Conservation (phyloP, 2,329 filamentous ascomycete genomes). For the Fusarium nodosum region DNA sequence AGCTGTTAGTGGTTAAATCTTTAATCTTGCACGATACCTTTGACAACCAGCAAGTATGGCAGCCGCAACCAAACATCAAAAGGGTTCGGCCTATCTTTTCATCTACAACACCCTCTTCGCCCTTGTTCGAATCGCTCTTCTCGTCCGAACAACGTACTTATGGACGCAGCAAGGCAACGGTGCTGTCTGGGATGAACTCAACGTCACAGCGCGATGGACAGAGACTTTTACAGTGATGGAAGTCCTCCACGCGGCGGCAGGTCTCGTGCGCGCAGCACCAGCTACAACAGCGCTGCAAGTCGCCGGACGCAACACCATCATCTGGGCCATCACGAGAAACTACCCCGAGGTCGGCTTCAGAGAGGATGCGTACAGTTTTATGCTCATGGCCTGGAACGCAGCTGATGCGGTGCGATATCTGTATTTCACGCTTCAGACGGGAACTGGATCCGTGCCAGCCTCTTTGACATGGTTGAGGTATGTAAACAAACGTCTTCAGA, state of each 20-base stretch:
- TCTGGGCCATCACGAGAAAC: constrained; percentile 46
- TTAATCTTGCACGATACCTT: neutral
- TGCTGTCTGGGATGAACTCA: constrained; percentile 38
- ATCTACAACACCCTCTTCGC: constrained; percentile 35
- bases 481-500: accelerated
- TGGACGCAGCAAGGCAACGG: constrained; percentile 29
- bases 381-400: constrained; percentile 43
- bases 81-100: constrained; percentile 19
- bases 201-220: constrained; percentile 34
- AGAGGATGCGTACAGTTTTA: constrained; percentile 36
- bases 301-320: constrained; percentile 42
- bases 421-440: constrained; percentile 40
- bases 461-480: constrained; percentile 42
- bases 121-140: constrained; percentile 19
- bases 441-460: constrained; percentile 15
- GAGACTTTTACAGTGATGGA: constrained; percentile 38
- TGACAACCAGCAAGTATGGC: constrained; percentile 6
- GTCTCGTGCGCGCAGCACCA: constrained; percentile 39
- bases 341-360: constrained; percentile 34
- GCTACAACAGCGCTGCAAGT: constrained; percentile 41
- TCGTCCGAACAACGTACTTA: constrained; percentile 23
- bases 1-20: neutral
- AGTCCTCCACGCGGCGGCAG: constrained; percentile 26
- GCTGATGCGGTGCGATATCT: constrained; percentile 40
- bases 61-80: neutral